Percentiles rank a stretch among this genome's conserved stretches.
phyloP scores from a whole-genome alignment of 2,329 filamentous ascomycete species.

The Coniochaeta ligniaria region DNA sequence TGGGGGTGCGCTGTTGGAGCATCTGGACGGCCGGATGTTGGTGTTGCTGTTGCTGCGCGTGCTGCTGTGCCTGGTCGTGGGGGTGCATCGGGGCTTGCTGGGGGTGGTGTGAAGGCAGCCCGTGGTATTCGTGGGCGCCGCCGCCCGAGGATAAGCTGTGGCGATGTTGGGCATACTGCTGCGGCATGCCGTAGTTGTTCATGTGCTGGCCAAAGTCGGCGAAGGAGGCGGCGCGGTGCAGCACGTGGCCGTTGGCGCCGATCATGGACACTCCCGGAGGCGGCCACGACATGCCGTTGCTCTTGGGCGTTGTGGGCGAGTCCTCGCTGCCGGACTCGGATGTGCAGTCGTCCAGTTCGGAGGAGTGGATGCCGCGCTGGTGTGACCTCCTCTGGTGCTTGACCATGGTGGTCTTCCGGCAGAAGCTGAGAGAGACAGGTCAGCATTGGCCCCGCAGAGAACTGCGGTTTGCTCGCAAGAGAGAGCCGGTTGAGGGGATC shows the following conservation, averaged over 20 bases:
- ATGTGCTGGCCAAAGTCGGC: constrained; percentile 47
- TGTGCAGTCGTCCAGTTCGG: constrained; percentile 47
- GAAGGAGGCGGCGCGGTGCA: constrained; percentile 48
- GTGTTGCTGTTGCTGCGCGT: constrained; percentile 19
- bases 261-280: constrained; percentile 30
- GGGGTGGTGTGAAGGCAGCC: constrained; percentile 17
- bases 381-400: constrained; percentile 59
- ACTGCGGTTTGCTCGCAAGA: not conserved
- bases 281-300: constrained; percentile 45
- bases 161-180: constrained; percentile 36
- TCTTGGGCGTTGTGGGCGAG: constrained; percentile 51
- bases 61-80: constrained; percentile 8
- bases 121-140: constrained; percentile 35
- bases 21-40: constrained; percentile 38
- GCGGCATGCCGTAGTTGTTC: constrained; percentile 31
- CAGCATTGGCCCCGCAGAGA: not conserved
- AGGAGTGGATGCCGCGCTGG: constrained; percentile 49
- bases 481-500: not conserved
- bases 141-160: constrained; percentile 37
- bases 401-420: constrained; percentile 65
- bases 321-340: constrained; percentile 53
- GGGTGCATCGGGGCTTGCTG: constrained; percentile 24
- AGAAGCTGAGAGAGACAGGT: constrained; percentile 44
- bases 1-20: constrained; percentile 29
- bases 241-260: constrained; percentile 26